These are phyloP conservation scores for Kodamaea alishanica DNA, from an alignment of 1,139 yeast genomes.

Conservation along the genomic window DNA sequence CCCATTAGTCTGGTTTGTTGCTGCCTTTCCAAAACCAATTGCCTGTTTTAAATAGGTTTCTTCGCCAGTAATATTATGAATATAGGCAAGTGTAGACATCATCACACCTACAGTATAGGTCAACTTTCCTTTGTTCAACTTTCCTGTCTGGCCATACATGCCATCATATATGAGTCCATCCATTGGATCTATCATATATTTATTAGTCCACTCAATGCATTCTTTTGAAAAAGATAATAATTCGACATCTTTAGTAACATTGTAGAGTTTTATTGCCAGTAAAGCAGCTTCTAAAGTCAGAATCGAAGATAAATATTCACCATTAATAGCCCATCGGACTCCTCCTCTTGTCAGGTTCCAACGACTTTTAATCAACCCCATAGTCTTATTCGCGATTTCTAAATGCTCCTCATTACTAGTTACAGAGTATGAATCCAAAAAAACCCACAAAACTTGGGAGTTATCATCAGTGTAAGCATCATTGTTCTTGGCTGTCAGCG, in stretches of 20 bases:
- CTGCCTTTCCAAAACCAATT: constrained; percentile 10
- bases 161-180: constrained; percentile 16
- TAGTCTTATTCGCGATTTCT: constrained; percentile 7
- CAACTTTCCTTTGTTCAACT: constrained; percentile 13
- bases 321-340: constrained; percentile 12
- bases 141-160: constrained; percentile 6
- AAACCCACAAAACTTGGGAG: constrained; percentile 16
- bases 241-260: constrained; percentile 6
- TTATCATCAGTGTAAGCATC: constrained; percentile 16
- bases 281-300: constrained; percentile 16
- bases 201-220: constrained; percentile 12
- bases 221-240: constrained; percentile 10
- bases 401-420: constrained; percentile 8
- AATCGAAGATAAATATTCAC: constrained; percentile 14
- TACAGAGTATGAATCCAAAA: constrained; percentile 9
- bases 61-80: constrained; percentile 9
- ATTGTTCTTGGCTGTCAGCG: constrained; percentile 12
- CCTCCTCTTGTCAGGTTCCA: constrained; percentile 13
- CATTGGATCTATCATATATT: constrained; percentile 9
- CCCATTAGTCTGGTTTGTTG: constrained; percentile 11
- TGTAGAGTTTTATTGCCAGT: constrained; percentile 13
- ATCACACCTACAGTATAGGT: constrained; percentile 15
- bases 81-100: constrained; percentile 11
- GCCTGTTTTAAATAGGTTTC: constrained; percentile 10
- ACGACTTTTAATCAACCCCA: constrained; percentile 10